A percentile compares a stretch with the other conserved stretches of the same genome.
Evolutionary conservation across 495 filamentous ascomycete genomes (phyloP).

Genomic region (Hamigera avellanea): DNA sequence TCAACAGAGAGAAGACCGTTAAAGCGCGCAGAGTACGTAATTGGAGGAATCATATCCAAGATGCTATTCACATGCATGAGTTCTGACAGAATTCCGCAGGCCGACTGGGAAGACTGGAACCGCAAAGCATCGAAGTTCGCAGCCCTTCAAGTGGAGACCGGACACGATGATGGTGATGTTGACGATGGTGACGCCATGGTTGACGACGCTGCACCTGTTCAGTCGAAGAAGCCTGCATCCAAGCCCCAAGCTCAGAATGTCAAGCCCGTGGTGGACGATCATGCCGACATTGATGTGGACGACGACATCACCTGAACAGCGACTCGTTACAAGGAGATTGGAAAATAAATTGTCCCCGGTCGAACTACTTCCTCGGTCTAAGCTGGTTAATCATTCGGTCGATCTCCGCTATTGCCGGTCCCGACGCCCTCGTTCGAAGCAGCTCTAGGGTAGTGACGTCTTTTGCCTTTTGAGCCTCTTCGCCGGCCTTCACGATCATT

Average conservation of each 20-base stretch:
- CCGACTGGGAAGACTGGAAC: conserved; percentile 33
- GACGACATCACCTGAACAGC: conserved; percentile 33
- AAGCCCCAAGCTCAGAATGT: conserved; percentile 5
- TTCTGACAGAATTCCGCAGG: conserved; percentile 18
- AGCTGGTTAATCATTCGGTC: conserved; percentile 51
- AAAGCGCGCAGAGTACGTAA: conserved; percentile 28
- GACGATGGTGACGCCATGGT: conserved; percentile 23
- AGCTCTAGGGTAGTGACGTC: conserved; percentile 58
- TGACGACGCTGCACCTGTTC: conserved; percentile 14
- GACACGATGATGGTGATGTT: conserved; percentile 8
- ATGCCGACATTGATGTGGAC: conserved; percentile 21
- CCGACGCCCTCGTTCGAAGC: conserved; percentile 44
- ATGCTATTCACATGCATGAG: conserved; percentile 1
- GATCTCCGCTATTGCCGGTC: conserved; percentile 42
- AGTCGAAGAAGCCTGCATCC: conserved; percentile 6
- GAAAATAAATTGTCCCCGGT: conserved; percentile 4
- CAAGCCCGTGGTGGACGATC: conserved; percentile 10
- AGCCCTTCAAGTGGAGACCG: conserved; percentile 12
- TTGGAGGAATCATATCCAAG: not conserved
- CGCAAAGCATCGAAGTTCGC: conserved; percentile 20
- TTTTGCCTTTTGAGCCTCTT: conserved; percentile 78
- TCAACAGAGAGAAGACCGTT: conserved; percentile 47
- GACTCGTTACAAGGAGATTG: conserved; percentile 2
- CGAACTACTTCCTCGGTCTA: conserved; percentile 33
- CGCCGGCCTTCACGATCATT: conserved; percentile 77